A percentile compares a stretch with the other conserved stretches of the same genome.
These are phyloP conservation scores for Rasamsonia emersonii DNA, from an alignment of 2,329 filamentous ascomycete species.

Conservation along the genomic window DNA sequence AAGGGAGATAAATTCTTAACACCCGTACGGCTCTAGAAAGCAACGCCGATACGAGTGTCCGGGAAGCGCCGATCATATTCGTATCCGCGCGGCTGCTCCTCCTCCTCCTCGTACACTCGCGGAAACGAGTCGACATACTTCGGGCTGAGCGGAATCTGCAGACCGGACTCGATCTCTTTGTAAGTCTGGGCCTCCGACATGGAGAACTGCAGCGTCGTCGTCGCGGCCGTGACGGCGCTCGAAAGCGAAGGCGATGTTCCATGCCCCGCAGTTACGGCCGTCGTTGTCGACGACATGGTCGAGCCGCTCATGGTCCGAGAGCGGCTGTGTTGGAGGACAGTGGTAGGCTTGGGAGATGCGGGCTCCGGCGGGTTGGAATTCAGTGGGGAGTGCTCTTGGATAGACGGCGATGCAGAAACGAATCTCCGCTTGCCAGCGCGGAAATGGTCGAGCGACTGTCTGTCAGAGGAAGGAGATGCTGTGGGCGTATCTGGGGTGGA, in stretches of 20 bases:
- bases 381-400: conserved; percentile 15
- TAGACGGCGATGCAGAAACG: conserved; percentile 5
- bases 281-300: conserved; percentile 23
- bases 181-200: conserved; percentile 1
- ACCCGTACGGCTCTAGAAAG: no score
- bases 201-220: conserved; percentile 9
- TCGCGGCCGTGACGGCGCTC: conserved; percentile 13
- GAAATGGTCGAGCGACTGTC: no score
- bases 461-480: no score
- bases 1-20: no score
- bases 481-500: neutral
- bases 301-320: conserved; percentile 28
- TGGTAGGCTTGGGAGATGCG: neutral
- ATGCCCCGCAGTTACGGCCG: conserved; percentile 13
- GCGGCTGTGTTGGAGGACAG: conserved; percentile 9
- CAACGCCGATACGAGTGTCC: conserved; percentile 10
- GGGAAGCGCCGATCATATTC: conserved; percentile 9
- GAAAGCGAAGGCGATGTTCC: conserved; percentile 18
- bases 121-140: neutral
- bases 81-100: conserved; percentile 1
- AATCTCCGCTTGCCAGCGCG: neutral
- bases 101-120: no score
- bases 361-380: conserved; percentile 6
- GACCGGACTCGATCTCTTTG: conserved; percentile 10
- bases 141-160: conserved; percentile 2